Percentiles rank a stretch among this genome's conserved stretches.
Conservation (phyloP, 169 alveolate genomes). For the Eimeria tenella region DNA sequence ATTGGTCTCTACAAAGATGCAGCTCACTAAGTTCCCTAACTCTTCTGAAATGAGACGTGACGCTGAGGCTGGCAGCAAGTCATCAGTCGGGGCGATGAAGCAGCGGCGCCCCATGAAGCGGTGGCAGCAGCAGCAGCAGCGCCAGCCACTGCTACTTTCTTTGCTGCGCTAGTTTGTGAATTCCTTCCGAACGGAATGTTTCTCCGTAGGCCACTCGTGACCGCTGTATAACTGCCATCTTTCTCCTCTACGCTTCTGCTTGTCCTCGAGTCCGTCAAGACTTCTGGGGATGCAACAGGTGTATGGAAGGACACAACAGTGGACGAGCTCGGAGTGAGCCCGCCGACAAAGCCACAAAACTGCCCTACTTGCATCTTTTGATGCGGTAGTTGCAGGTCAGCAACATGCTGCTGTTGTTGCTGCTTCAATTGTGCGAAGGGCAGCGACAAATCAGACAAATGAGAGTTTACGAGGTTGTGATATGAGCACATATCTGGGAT, state of each 20-base stretch:
- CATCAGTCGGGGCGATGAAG: neutral
- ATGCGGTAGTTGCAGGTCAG: conserved; percentile 33
- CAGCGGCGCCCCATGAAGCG: conserved; percentile 55
- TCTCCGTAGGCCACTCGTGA: neutral
- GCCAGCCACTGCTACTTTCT: conserved; percentile 62
- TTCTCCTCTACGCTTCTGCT: neutral
- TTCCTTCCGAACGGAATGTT: neutral
- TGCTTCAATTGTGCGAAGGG: neutral
- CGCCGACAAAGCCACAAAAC: neutral
- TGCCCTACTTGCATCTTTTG: neutral
- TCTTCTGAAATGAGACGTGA: conserved; percentile 1
- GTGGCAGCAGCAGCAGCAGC: conserved; percentile 73
- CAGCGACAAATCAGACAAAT: neutral
- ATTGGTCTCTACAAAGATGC: no score
- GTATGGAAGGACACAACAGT: neutral
- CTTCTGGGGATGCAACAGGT: neutral
- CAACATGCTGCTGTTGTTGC: neutral
- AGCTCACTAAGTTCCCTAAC: neutral
- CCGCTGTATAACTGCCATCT: neutral
- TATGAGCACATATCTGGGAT: neutral
- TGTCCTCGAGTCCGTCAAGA: neutral
- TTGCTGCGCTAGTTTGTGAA: conserved; percentile 1
- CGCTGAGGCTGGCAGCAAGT: neutral
- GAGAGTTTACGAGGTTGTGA: neutral
- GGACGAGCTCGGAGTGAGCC: neutral